Evolutionary conservation across 176 grass and related monocot genomes (phyloP), one percentile per base, ranked within the genome.

Genomic region (Aegilops umbellulata): DNA sequence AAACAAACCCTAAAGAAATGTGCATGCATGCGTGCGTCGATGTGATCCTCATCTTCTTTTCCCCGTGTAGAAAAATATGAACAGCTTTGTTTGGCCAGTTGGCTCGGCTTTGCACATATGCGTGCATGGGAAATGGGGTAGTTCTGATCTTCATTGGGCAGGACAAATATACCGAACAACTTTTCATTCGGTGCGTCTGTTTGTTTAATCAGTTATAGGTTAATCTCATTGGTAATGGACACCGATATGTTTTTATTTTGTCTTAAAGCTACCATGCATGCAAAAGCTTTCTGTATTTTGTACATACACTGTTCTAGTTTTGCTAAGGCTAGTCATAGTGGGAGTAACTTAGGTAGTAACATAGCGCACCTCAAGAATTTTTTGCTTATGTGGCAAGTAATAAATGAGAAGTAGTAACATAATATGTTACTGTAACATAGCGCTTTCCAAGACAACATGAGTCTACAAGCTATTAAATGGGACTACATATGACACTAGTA

Each of bases 151-250:
- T 62, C 49, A 7, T 53, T 19, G 49, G 39, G 39, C 15, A 87
- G 19, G 57, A 89, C 58, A 73, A 27, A 82, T 57, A 63, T 73
- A 78, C 83, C 38, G 15, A 90, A 69, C 83, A 82, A 64, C 78
- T 86, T 90, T 77, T 63, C 10, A 6, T 79, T 72, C 22, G 69
- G 86, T 88, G 80, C 74, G 65, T 26, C 10, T 77, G 60, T 69
- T 88, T 88, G 25, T 77, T 88, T 78, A 88, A 27, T 77, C 20
- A 55, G 30, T 30, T 57, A 82, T 58, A 58, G 65, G 73, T 8
- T 78, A 27, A 58, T 84, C 55, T 30, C 39, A 65, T 53, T 65
- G 66, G 57, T 82, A 82, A 60, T 88, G 86, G n/a, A 24, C 10
- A 19, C 4, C 4, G 31, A 32, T 32, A 32, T 51, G 49, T 53